These are phyloP conservation scores for Exophiala spinifera DNA, from an alignment of 2,329 filamentous ascomycete genomes.

Conservation along the genomic window DNA sequence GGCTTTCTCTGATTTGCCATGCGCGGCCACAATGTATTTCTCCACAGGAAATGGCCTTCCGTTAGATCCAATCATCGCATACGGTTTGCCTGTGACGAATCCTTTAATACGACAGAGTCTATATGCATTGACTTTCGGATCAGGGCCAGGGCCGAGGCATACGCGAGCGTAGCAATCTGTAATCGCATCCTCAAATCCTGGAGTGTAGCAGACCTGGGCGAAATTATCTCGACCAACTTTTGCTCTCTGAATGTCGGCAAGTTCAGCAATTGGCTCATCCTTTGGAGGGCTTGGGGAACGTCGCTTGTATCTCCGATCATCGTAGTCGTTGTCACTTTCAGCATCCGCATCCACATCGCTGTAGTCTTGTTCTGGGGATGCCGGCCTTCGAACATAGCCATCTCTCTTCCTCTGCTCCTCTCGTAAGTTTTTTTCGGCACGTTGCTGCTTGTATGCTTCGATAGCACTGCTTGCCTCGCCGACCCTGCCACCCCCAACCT, in stretches of 20 bases:
- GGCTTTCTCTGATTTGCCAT: slow-evolving; percentile 77
- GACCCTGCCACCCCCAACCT: slow-evolving; percentile 62
- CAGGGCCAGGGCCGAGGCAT: slow-evolving; percentile 72
- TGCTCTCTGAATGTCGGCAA: slow-evolving; percentile 80
- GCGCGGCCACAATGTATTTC: slow-evolving; percentile 75
- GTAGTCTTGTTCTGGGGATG: slow-evolving; percentile 54
- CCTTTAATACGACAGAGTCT: slow-evolving; percentile 86
- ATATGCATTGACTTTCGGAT: slow-evolving; percentile 73
- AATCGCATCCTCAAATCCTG: slow-evolving; percentile 78
- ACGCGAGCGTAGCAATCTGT: slow-evolving; percentile 82
- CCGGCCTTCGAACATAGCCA: slow-evolving; percentile 47
- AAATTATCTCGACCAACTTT: slow-evolving; percentile 83
- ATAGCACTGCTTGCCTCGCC: slow-evolving; percentile 70
- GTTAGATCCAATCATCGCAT: slow-evolving; percentile 71
- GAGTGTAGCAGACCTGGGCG: slow-evolving; percentile 87
- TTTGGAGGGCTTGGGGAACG: slow-evolving; percentile 53
- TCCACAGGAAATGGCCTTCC: slow-evolving; percentile 79
- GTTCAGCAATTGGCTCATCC: slow-evolving; percentile 66
- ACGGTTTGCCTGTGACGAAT: slow-evolving; percentile 78
- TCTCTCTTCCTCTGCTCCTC: slow-evolving; percentile 48
- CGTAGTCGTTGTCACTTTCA: slow-evolving; percentile 79
- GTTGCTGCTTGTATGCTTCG: slow-evolving; percentile 63
- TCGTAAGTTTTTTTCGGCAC: slow-evolving; percentile 56
- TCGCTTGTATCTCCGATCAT: slow-evolving; percentile 52
- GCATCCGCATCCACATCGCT: slow-evolving; percentile 62